Conservation (phyloP, 2,329 filamentous ascomycete genomes). For the Colletotrichum tanaceti region DNA sequence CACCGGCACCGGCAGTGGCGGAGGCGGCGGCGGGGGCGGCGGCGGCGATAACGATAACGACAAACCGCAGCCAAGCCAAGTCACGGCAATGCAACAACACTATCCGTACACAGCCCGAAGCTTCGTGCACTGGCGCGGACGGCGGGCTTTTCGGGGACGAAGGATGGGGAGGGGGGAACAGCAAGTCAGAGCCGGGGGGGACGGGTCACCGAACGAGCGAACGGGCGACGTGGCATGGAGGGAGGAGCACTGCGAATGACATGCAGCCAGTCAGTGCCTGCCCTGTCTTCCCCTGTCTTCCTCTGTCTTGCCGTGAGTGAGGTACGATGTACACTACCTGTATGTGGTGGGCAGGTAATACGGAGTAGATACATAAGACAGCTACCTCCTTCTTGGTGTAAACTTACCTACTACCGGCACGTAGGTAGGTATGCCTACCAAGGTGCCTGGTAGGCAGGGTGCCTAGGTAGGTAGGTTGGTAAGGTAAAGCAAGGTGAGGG, state of each 20-base stretch:
- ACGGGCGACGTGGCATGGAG: conserved; percentile 10
- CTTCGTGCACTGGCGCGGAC: background rate
- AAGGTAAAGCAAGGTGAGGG: too few relatives aligned
- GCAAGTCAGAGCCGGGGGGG: conserved; percentile 6
- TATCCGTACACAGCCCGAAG: conserved; percentile 21
- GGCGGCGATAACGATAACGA: conserved; percentile 8
- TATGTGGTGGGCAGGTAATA: too few relatives aligned
- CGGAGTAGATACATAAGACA: too few relatives aligned
- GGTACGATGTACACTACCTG: too few relatives aligned
- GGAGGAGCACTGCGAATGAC: conserved; percentile 6
- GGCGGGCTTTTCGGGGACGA: background rate
- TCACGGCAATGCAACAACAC: conserved; percentile 4
- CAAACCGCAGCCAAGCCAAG: background rate
- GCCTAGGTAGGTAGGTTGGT: too few relatives aligned
- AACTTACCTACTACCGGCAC: too few relatives aligned
- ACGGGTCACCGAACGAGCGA: too few relatives aligned
- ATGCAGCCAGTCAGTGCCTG: conserved; percentile 8
- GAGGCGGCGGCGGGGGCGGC: conserved; percentile 4
- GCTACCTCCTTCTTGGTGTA: too few relatives aligned
- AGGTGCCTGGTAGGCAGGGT: too few relatives aligned
- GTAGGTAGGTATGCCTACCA: too few relatives aligned
- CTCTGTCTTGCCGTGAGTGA: background rate
- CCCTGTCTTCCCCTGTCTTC: background rate
- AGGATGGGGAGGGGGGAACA: background rate
- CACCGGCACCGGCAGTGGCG: background rate